phyloP scores from a whole-genome alignment of 1,284 basidiomycete genomes.

The Ganoderma lingzhi region DNA sequence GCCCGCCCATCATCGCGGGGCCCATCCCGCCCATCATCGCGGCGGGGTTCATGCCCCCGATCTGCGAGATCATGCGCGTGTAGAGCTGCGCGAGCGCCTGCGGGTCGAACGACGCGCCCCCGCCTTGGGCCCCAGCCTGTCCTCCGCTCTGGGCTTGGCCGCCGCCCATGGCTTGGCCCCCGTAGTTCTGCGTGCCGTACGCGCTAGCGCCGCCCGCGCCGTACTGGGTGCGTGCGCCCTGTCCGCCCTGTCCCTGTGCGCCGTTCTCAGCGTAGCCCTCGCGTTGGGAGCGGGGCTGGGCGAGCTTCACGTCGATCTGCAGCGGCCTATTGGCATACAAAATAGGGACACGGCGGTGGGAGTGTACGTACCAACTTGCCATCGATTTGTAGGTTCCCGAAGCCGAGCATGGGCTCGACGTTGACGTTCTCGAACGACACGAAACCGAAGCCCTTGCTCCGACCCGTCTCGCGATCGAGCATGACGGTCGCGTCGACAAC shows the following conservation, averaged over 20 bases:
- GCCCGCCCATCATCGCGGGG: conserved; percentile 38
- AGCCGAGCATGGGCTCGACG: conserved; percentile 86
- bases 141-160: conserved; percentile 26
- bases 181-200: conserved; percentile 45
- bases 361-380: conserved; percentile 80
- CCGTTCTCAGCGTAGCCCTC: conserved; percentile 57
- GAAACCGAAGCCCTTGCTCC: conserved; percentile 98
- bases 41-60: conserved; percentile 59
- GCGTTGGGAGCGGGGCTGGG: conserved; percentile 86
- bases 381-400: conserved; percentile 88
- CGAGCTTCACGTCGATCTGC: conserved; percentile 95
- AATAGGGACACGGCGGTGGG: no score
- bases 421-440: conserved; percentile 93
- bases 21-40: conserved; percentile 57
- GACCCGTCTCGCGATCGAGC: conserved; percentile 95
- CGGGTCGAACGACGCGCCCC: conserved; percentile 77
- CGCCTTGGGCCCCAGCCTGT: conserved; percentile 29
- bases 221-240: conserved; percentile 32
- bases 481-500: conserved; percentile 98
- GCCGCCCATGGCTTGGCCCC: conserved; percentile 31
- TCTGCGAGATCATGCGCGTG: conserved; percentile 83
- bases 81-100: conserved; percentile 83
- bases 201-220: conserved; percentile 42
- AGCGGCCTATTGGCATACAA: neutral
- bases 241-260: conserved; percentile 16